phyloP scores from a whole-genome alignment of 805 yeast species.

The Barnettozyma californica region DNA sequence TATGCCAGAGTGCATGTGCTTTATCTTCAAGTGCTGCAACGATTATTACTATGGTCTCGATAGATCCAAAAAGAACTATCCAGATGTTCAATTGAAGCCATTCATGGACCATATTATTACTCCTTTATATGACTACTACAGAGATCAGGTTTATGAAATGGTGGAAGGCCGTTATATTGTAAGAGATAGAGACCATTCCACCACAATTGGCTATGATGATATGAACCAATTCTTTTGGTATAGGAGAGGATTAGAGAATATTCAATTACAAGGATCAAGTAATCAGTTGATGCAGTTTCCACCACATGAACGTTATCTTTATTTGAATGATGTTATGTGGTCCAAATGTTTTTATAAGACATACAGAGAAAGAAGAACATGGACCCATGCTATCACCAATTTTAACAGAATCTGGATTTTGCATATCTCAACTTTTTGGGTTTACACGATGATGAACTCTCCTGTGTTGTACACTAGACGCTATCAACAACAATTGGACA shows the following conservation, averaged over 20 bases:
- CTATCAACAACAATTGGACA: slow-evolving; percentile 48
- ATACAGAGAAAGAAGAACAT: slow-evolving; percentile 65
- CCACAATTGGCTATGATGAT: slow-evolving; percentile 82
- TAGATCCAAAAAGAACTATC: slow-evolving; percentile 27
- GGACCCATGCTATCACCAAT: slow-evolving; percentile 70
- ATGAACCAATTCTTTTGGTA: slow-evolving; percentile 88
- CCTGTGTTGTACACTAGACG: slow-evolving; percentile 59
- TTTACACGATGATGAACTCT: slow-evolving; percentile 62
- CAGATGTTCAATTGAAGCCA: slow-evolving; percentile 28
- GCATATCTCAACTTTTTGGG: slow-evolving; percentile 73
- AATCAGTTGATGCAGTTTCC: slow-evolving; percentile 30
- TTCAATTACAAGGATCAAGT: slow-evolving; percentile 41
- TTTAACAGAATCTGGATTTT: slow-evolving; percentile 79
- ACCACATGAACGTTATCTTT: slow-evolving; percentile 48
- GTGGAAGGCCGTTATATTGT: slow-evolving; percentile 40
- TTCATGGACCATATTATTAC: slow-evolving; percentile 67
- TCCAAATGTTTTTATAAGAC: slow-evolving; percentile 64
- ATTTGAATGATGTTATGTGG: slow-evolving; percentile 60
- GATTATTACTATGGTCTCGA: slow-evolving; percentile 54
- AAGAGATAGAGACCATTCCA: slow-evolving; percentile 58
- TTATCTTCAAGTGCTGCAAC: slow-evolving; percentile 75
- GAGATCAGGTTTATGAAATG: slow-evolving; percentile 46
- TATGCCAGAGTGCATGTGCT: slow-evolving; percentile 86
- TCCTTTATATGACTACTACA: slow-evolving; percentile 62
- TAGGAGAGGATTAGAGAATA: slow-evolving; percentile 56